Percentiles rank a stretch among this genome's conserved stretches.
phyloP scores from a whole-genome alignment of 2,329 filamentous ascomycete species.

The Lasiodiplodia sp. region DNA sequence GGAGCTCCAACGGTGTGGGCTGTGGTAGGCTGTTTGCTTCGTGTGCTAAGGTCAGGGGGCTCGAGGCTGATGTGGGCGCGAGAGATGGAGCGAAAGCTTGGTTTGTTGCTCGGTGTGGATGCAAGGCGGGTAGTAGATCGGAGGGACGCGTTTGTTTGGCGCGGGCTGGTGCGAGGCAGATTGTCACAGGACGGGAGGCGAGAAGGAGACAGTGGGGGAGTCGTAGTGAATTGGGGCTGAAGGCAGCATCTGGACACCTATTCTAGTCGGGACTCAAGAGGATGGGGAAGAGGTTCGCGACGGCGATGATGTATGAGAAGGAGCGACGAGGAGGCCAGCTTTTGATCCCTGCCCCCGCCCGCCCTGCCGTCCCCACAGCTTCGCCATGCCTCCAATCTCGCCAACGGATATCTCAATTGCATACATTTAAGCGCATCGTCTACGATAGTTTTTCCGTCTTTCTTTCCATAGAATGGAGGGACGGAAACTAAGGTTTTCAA shows the following conservation, averaged over 20 bases:
- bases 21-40: too few relatives aligned
- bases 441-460: too few relatives aligned
- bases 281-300: not conserved
- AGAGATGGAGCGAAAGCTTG: not conserved
- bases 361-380: not conserved
- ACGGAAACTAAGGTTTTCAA: too few relatives aligned
- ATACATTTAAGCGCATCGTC: too few relatives aligned
- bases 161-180: not conserved
- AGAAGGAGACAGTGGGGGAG: not conserved
- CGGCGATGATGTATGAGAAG: constrained; percentile 15
- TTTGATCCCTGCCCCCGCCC: not conserved
- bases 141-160: not conserved
- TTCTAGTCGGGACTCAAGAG: not conserved
- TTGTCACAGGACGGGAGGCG: constrained; percentile 10
- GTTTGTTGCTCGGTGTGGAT: not conserved
- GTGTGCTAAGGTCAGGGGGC: too few relatives aligned
- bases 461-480: too few relatives aligned
- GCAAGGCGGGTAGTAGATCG: not conserved
- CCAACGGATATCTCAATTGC: too few relatives aligned
- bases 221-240: not conserved
- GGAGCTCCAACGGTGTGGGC: too few relatives aligned
- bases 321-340: not conserved
- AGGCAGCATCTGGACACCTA: constrained; percentile 16
- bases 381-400: too few relatives aligned
- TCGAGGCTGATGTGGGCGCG: not conserved